phyloP scores from a whole-genome alignment of 2,329 filamentous ascomycete genomes.

The Rhinocladiella similis region DNA sequence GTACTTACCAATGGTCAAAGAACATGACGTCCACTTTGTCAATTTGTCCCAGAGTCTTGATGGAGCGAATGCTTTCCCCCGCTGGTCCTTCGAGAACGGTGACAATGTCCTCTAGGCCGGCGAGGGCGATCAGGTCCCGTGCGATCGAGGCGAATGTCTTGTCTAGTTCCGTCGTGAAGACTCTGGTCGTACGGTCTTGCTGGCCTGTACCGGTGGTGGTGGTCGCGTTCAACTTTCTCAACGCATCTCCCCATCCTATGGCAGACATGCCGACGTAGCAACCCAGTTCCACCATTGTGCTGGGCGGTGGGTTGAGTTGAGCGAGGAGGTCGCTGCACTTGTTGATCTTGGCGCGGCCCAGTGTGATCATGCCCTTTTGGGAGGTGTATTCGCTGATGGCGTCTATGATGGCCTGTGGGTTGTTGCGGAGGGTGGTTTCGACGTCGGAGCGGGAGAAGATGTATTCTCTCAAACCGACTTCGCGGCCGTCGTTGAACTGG shows the following conservation, averaged over 20 bases:
- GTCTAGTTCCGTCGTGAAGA: constrained; percentile 42
- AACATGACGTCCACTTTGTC: constrained; percentile 39
- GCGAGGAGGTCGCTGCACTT: constrained; percentile 28
- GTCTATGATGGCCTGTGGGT: constrained; percentile 32
- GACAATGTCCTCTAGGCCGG: constrained; percentile 33
- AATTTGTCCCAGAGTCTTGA: constrained; percentile 30
- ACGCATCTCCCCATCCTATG: constrained; percentile 30
- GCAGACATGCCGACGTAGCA: constrained; percentile 41
- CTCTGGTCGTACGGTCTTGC: constrained; percentile 26
- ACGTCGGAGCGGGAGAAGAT: constrained; percentile 1
- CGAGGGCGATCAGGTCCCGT: constrained; percentile 31
- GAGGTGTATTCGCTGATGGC: constrained; percentile 36
- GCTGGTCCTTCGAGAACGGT: constrained; percentile 31
- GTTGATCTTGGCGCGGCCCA: constrained; percentile 32
- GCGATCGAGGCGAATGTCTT: constrained; percentile 29
- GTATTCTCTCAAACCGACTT: constrained; percentile 1
- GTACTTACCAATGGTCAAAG: constrained; percentile 34
- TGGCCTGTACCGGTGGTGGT: constrained; percentile 20
- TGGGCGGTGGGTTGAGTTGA: constrained; percentile 32
- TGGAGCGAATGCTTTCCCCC: constrained; percentile 24
- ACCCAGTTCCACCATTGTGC: constrained; percentile 38
- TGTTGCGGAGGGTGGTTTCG: constrained; percentile 17
- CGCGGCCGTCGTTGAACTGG: constrained; percentile 5
- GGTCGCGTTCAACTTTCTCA: constrained; percentile 27
- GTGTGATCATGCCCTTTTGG: constrained; percentile 37